phyloP scores from a whole-genome alignment of 495 filamentous ascomycete species.

The Xylaria cubensis region DNA sequence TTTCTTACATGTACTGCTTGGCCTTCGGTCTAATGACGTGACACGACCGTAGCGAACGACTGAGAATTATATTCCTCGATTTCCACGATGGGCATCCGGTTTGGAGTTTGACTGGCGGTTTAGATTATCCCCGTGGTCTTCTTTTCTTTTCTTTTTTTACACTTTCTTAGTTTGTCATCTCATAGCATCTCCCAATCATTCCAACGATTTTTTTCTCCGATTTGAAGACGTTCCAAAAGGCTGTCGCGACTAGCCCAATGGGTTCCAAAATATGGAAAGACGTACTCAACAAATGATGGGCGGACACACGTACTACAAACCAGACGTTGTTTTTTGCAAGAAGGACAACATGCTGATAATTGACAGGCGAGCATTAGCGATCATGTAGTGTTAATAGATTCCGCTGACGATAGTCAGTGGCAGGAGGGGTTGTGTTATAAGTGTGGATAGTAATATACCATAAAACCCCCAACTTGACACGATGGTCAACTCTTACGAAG shows the following conservation, averaged over 20 bases:
- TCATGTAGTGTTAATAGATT: slow-evolving; percentile 27
- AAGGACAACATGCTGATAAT: slow-evolving; percentile 19
- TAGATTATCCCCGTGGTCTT: slow-evolving; percentile 23
- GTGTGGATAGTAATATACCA: slow-evolving; percentile 26
- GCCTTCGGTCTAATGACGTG: slow-evolving; percentile 23
- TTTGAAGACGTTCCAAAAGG: slow-evolving; percentile 23
- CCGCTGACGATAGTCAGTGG: slow-evolving; percentile 6
- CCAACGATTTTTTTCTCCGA: slow-evolving; percentile 25
- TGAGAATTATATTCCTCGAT: slow-evolving; percentile 26
- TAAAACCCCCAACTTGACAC: slow-evolving; percentile 1
- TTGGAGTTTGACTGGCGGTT: slow-evolving; percentile 27
- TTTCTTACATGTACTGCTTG: slow-evolving; percentile 18
- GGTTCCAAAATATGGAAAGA: slow-evolving; percentile 11
- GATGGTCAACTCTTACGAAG: not conserved
- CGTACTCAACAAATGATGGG: slow-evolving; percentile 10
- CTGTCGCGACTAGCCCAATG: slow-evolving; percentile 11
- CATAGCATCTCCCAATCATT: slow-evolving; percentile 31
- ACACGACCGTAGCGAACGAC: slow-evolving; percentile 22
- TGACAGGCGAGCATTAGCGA: slow-evolving; percentile 17
- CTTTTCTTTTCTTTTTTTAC: slow-evolving; percentile 21
- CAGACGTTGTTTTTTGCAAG: slow-evolving; percentile 8
- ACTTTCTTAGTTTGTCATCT: slow-evolving; percentile 29
- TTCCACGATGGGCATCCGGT: slow-evolving; percentile 27
- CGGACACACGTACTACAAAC: slow-evolving; percentile 4
- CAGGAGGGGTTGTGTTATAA: slow-evolving; percentile 5